These are phyloP conservation scores for Phytophthora pistaciae DNA, from an alignment of 352 stramenopile species.

Conservation along the genomic window DNA sequence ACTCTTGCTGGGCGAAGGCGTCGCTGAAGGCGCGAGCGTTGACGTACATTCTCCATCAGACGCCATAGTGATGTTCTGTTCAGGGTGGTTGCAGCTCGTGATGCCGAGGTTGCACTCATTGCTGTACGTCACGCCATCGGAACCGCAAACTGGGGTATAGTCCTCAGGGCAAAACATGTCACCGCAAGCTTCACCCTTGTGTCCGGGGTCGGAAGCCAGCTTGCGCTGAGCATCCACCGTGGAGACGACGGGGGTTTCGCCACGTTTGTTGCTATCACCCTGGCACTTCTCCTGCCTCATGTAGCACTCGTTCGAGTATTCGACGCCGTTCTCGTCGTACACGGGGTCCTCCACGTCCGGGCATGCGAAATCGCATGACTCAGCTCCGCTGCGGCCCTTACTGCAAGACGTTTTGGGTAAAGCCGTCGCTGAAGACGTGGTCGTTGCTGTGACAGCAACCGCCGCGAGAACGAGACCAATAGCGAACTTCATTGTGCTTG, in stretches of 20 bases:
- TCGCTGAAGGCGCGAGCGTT: constrained; percentile 8
- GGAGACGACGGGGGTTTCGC: neutral
- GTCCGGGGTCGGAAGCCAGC: too few relatives aligned
- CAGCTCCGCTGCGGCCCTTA: neutral
- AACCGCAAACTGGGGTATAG: constrained; percentile 19
- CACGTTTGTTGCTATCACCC: constrained; percentile 12
- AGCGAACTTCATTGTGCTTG: constrained; percentile 26
- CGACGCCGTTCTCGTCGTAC: constrained; percentile 38
- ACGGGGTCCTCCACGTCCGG: constrained; percentile 35
- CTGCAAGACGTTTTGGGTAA: constrained; percentile 1
- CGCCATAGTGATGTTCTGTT: constrained; percentile 23
- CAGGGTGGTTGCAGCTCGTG: constrained; percentile 10
- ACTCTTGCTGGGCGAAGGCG: neutral
- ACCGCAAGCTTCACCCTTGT: too few relatives aligned
- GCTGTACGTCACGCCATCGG: constrained; percentile 51
- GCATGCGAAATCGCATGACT: constrained; percentile 11
- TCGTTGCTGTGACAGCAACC: neutral
- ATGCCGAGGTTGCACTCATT: constrained; percentile 43
- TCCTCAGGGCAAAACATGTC: too few relatives aligned
- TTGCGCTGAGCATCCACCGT: neutral
- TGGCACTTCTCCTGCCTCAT: constrained; percentile 43
- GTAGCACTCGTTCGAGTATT: constrained; percentile 51
- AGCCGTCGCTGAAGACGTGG: neutral
- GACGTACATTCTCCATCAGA: constrained; percentile 35
- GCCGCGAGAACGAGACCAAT: constrained; percentile 17